Evolutionary conservation across 306 rosid genomes (phyloP).

Genomic region (Pterocarpus macrocarpus): DNA sequence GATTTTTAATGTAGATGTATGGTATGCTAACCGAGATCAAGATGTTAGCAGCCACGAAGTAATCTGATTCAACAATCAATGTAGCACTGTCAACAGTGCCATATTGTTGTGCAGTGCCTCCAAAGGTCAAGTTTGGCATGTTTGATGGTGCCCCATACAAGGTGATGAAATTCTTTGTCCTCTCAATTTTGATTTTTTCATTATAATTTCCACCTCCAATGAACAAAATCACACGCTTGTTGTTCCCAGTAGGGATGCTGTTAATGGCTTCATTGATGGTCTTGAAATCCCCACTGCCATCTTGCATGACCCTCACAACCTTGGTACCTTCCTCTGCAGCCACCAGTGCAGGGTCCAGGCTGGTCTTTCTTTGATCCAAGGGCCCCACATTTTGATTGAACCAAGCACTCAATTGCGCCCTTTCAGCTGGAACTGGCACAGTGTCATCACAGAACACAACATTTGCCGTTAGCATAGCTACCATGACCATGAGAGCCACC

Average conservation of each 20-base stretch:
- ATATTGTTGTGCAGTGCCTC: conserved; percentile 51
- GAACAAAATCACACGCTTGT: conserved; percentile 57
- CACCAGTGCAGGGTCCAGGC: conserved; percentile 52
- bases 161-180: conserved; percentile 60
- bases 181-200: conserved; percentile 62
- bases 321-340: conserved; percentile 52
- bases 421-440: conserved; percentile 40
- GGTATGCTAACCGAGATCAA: conserved; percentile 26
- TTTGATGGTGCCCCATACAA: conserved; percentile 48
- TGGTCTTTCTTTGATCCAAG: background rate
- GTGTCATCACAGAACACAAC: conserved; percentile 40
- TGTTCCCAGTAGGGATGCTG: conserved; percentile 60
- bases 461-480: conserved; percentile 6
- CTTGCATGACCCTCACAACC: conserved; percentile 56
- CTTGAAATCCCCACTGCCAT: conserved; percentile 65
- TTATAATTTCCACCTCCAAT: conserved; percentile 65
- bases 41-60: conserved; percentile 32
- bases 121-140: conserved; percentile 55
- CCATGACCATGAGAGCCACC: conserved; percentile 22
- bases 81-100: conserved; percentile 75
- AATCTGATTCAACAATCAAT: conserved; percentile 37
- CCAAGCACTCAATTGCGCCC: conserved; percentile 51
- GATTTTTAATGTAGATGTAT: background rate
- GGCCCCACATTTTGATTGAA: conserved; percentile 48
- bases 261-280: conserved; percentile 60